Evolutionary conservation across 73 alveolate genomes (phyloP).

Genomic region (Stentor roeselii): DNA sequence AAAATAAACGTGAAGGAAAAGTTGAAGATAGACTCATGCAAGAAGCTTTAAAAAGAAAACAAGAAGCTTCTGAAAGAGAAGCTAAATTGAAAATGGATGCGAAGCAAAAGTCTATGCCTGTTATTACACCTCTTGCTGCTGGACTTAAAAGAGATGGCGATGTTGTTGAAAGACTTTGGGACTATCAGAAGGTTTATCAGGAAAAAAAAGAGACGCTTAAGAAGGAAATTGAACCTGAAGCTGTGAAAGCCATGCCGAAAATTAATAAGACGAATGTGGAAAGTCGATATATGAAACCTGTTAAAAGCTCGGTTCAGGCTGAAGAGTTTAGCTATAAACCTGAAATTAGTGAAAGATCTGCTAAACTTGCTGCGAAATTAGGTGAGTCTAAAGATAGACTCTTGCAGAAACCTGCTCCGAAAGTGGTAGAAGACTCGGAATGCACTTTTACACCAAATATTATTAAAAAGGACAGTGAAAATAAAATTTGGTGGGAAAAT

Average conservation of each 20-base stretch:
- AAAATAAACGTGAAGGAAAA: not conserved
- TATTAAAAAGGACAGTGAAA: not conserved
- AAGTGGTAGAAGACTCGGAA: not conserved
- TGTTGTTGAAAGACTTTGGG: constrained; percentile 12
- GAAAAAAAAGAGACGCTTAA: not conserved
- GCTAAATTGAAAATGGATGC: not conserved
- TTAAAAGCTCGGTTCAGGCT: not conserved
- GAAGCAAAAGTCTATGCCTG: not conserved
- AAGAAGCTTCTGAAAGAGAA: not conserved
- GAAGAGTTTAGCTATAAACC: constrained; percentile 17
- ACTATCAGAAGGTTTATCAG: constrained; percentile 10
- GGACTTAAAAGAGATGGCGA: constrained; percentile 12
- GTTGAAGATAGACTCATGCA: constrained; percentile 26
- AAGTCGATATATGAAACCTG: constrained; percentile 19
- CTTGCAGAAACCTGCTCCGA: not conserved
- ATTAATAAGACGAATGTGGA: constrained; percentile 13
- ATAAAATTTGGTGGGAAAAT: constrained; percentile 20
- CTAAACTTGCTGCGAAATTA: not conserved
- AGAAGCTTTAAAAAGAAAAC: not conserved
- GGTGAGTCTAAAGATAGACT: constrained; percentile 20
- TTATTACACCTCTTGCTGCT: constrained; percentile 13
- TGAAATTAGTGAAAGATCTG: constrained; percentile 5
- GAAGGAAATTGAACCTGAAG: not conserved
- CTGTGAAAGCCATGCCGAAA: not conserved
- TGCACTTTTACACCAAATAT: constrained; percentile 1